phyloP scores from a whole-genome alignment of 2,329 filamentous ascomycete species.

The Fusarium incarnatum region DNA sequence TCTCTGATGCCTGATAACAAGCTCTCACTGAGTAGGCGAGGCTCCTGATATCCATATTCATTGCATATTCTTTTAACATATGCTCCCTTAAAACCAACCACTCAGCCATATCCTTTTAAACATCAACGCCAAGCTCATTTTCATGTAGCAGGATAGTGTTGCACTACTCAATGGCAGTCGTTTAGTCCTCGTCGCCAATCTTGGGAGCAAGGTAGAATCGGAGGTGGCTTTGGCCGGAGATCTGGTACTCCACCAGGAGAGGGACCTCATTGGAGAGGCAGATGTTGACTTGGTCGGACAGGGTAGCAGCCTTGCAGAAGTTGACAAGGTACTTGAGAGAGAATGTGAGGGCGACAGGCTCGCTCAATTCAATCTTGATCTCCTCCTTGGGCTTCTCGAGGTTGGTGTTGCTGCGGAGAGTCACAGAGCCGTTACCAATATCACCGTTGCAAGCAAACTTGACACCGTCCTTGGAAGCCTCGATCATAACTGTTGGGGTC shows the following conservation, averaged over 20 bases:
- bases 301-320: conserved; percentile 96
- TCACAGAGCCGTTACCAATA: conserved; percentile 95
- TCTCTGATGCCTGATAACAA: conserved; percentile 3
- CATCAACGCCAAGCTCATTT: conserved; percentile 33
- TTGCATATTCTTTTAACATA: conserved; percentile 23
- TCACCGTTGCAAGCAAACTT: conserved; percentile 95
- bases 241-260: conserved; percentile 89
- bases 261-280: conserved; percentile 97
- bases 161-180: conserved; percentile 13
- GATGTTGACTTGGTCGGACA: conserved; percentile 87
- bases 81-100: conserved; percentile 26
- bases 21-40: conserved; percentile 16
- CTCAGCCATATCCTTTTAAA: conserved; percentile 27
- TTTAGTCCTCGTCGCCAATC: conserved; percentile 57
- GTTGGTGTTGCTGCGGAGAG: conserved; percentile 87
- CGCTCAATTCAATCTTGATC: conserved; percentile 88
- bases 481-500: conserved; percentile 79
- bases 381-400: conserved; percentile 89
- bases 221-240: conserved; percentile 89
- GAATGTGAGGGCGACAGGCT: conserved; percentile 95
- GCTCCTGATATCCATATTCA: conserved; percentile 35
- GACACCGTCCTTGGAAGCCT: conserved; percentile 96
- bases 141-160: conserved; percentile 32
- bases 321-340: conserved; percentile 99
- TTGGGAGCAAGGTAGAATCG: conserved; percentile 97